Percentiles rank a stretch among this genome's conserved stretches.
These are phyloP conservation scores for Fusarium domesticum DNA, from an alignment of 2,329 filamentous ascomycete species.

Conservation along the genomic window DNA sequence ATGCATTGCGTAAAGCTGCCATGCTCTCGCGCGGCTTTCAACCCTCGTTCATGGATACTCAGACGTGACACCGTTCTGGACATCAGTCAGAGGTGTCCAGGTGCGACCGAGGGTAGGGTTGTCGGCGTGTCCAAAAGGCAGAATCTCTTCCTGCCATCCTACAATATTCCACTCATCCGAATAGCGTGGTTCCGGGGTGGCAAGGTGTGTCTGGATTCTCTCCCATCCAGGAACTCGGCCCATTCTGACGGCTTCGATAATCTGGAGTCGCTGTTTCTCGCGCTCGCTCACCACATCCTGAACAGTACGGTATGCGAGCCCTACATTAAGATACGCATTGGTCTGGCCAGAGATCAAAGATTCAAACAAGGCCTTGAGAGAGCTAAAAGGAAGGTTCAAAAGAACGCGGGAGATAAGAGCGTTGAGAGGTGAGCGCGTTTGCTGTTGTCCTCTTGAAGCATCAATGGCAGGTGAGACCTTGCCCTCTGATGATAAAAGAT, in stretches of 20 bases:
- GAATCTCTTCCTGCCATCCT: slow-evolving; percentile 48
- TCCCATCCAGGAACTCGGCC: slow-evolving; percentile 36
- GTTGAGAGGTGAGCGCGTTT: slow-evolving; percentile 36
- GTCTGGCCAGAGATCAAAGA: slow-evolving; percentile 51
- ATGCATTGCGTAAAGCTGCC: background rate
- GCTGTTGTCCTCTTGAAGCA: slow-evolving; percentile 27
- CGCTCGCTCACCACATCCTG: slow-evolving; percentile 53
- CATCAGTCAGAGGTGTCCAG: slow-evolving; percentile 41
- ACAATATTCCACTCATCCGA: slow-evolving; percentile 46
- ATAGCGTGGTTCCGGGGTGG: slow-evolving; percentile 38
- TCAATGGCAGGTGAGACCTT: slow-evolving; percentile 30
- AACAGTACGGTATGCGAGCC: slow-evolving; percentile 48
- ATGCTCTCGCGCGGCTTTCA: background rate
- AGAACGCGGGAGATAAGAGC: slow-evolving; percentile 62
- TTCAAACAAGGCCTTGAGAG: slow-evolving; percentile 65
- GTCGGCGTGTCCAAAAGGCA: slow-evolving; percentile 38
- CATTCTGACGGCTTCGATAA: slow-evolving; percentile 41
- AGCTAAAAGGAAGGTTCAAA: slow-evolving; percentile 65
- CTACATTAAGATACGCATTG: slow-evolving; percentile 48
- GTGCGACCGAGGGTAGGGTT: slow-evolving; percentile 43
- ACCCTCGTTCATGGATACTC: slow-evolving; percentile 32
- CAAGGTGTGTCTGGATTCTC: slow-evolving; percentile 37
- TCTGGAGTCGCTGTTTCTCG: slow-evolving; percentile 52
- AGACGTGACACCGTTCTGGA: slow-evolving; percentile 21
- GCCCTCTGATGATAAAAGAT: slow-evolving; percentile 46